Evolutionary conservation across 768 basidiomycete species (phyloP).

Genomic region (Peribolospora baueri): DNA sequence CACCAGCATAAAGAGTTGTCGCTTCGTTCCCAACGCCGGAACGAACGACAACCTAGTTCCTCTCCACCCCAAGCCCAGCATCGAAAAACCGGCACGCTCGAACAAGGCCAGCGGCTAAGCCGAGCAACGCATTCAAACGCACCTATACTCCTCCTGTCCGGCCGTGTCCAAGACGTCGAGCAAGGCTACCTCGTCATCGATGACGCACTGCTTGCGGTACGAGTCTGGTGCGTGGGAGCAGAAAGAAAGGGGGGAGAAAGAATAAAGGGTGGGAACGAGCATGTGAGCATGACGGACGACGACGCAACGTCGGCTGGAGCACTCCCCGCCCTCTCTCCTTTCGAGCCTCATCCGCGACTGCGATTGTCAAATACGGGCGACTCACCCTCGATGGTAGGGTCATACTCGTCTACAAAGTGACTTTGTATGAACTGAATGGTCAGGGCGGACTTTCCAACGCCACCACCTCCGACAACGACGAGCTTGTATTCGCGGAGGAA

Average conservation of each 20-base stretch:
- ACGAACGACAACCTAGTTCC: too few relatives aligned
- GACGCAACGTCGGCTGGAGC: background rate
- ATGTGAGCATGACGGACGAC: background rate
- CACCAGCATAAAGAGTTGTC: too few relatives aligned
- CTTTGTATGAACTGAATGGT: conserved; percentile 26
- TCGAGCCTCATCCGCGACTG: too few relatives aligned
- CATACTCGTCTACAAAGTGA: conserved; percentile 22
- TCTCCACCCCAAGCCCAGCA: background rate
- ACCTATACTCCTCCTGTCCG: conserved; percentile 80
- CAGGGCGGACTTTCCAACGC: conserved; percentile 25
- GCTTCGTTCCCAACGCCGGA: background rate
- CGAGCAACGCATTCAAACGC: conserved; percentile 16
- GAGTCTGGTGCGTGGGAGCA: conserved; percentile 36
- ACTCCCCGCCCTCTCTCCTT: too few relatives aligned
- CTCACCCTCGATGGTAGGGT: conserved; percentile 26
- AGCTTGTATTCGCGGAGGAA: conserved; percentile 86
- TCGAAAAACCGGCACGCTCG: background rate
- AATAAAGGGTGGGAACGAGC: background rate
- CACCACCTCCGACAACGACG: conserved; percentile 95
- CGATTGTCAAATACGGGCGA: background rate
- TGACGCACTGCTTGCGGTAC: conserved; percentile 43
- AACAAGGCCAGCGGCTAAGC: conserved; percentile 12
- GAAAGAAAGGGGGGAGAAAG: background rate
- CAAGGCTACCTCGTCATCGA: conserved; percentile 26
- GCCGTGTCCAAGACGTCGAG: conserved; percentile 30